Percentiles rank a stretch among this genome's conserved stretches.
These are phyloP conservation scores for Fusarium sp. DNA, from an alignment of 2,329 filamentous ascomycete species.

Conservation along the genomic window DNA sequence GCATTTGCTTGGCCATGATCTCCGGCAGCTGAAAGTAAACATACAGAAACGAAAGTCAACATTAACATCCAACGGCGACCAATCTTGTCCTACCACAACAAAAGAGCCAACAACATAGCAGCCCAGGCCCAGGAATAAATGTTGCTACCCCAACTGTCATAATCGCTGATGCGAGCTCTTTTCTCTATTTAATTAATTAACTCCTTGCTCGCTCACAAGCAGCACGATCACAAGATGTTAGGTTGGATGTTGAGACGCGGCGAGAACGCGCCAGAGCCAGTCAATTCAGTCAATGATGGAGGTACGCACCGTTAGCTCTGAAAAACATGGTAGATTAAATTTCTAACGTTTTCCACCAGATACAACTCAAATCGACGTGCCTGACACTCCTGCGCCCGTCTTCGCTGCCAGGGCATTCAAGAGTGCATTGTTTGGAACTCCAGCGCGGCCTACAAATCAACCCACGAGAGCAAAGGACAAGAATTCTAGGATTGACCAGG, in stretches of 20 bases:
- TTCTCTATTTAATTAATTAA: neutral
- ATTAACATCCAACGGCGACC: slow-evolving; percentile 23
- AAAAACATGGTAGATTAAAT: neutral
- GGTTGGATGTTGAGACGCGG: slow-evolving; percentile 68
- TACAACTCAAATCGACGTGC: slow-evolving; percentile 63
- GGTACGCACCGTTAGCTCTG: slow-evolving; percentile 39
- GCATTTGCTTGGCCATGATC: slow-evolving; percentile 19
- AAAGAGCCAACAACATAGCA: slow-evolving; percentile 8
- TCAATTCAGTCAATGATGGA: slow-evolving; percentile 43
- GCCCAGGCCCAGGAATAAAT: slow-evolving; percentile 19
- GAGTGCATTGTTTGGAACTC: slow-evolving; percentile 71
- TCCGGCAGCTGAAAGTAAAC: slow-evolving; percentile 36
- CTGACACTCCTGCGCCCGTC: slow-evolving; percentile 73
- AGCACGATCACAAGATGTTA: slow-evolving; percentile 57
- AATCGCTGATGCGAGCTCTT: slow-evolving; percentile 26
- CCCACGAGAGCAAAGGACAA: slow-evolving; percentile 40
- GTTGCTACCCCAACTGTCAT: slow-evolving; percentile 13
- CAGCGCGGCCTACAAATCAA: slow-evolving; percentile 55
- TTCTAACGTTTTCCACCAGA: slow-evolving; percentile 44
- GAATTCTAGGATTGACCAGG: slow-evolving; percentile 39
- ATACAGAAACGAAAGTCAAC: slow-evolving; percentile 30
- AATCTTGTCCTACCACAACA: slow-evolving; percentile 30
- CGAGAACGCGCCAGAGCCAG: slow-evolving; percentile 52
- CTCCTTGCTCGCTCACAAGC: slow-evolving; percentile 1
- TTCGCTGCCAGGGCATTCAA: slow-evolving; percentile 74